Evolutionary conservation across 2,329 filamentous ascomycete species (phyloP), one percentile per base, ranked within the genome.

Genomic region (Fusarium proliferatum): DNA sequence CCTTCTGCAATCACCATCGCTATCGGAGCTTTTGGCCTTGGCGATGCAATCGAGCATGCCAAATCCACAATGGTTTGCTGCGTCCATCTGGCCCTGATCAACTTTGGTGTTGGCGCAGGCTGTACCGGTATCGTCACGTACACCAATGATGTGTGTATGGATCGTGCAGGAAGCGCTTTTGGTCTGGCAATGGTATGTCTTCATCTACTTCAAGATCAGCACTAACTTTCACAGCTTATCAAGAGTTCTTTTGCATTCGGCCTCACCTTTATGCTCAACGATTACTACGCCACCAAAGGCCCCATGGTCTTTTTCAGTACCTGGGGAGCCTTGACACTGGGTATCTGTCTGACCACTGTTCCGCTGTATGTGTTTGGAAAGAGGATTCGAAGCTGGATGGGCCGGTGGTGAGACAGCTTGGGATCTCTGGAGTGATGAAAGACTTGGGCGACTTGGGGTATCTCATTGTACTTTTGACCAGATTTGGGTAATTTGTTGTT

Each of bases 111-210:
- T 0, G 59, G 59, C 1, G 48, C 48, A 9, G 59, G 59, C 9
- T 61, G 59, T 4, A 61, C 59, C 9, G 48, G 59, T 5, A 61
- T 61, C 23, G 48, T 61, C 15, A 61, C 59, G 12, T 61, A 61
- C 6, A 61, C 59, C 36, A 61, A 55, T 26, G 59, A 61, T 10
- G 59, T 42, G 6, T 61, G 48, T 4, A 23, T 61, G 48, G 26
- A 28, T 28, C 38, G 38, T 12, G 59, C 59, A 38, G 59, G 48
- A 6, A 52, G 28, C 17, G 59, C 59, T 8, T 61, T 61, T 5
- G 59, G 59, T 7, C 9, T 61, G 2, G 48, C 59, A 26, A 61
- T 61, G 59, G 59, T 55, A 55, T 16, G 59, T 61, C 15, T 16
- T 15, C 16, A 10, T 21, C 21, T 26, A 2, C 33, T 26, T 8